Percentiles rank a stretch among this genome's conserved stretches.
These are phyloP conservation scores for Crithidia acanthocephali DNA, from an alignment of 208 protist genomes.

Conservation along the genomic window DNA sequence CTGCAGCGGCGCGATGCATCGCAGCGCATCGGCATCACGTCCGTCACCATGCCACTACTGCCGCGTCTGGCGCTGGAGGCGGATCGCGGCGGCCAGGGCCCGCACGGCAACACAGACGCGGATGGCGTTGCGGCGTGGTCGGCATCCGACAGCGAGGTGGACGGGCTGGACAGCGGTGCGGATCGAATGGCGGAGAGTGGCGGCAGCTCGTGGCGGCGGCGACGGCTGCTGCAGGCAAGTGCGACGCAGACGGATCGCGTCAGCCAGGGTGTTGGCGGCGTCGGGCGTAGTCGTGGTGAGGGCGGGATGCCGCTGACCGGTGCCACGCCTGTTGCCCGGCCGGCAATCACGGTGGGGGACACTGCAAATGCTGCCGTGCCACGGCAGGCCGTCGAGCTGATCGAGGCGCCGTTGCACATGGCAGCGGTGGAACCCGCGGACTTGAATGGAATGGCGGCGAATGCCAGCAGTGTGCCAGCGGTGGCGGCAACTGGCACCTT, in stretches of 20 bases:
- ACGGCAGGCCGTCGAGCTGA: background rate
- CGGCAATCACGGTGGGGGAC: background rate
- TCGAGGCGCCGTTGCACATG: background rate
- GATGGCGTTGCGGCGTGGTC: constrained; percentile 10
- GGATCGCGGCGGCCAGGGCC: background rate
- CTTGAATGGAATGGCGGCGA: too few species aligned
- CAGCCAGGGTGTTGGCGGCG: too few species aligned
- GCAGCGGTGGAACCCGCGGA: background rate
- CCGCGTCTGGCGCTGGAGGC: constrained; percentile 21
- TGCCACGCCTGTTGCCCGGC: constrained; percentile 4
- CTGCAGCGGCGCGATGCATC: background rate
- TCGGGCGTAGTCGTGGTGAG: background rate
- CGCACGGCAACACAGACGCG: constrained; percentile 6
- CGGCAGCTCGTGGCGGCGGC: background rate
- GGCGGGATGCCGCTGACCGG: background rate
- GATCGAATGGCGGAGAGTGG: background rate
- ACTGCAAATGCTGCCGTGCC: background rate
- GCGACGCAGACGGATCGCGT: constrained; percentile 10
- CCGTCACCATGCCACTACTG: constrained; percentile 17
- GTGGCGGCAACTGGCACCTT: background rate
- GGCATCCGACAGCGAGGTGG: background rate
- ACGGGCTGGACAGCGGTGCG: background rate
- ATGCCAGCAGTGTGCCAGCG: too few species aligned
- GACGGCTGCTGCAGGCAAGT: constrained; percentile 1
- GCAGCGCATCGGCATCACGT: constrained; percentile 29